Conservation (phyloP, 1,139 yeast species). For the Zygosaccharomyces sapae region DNA sequence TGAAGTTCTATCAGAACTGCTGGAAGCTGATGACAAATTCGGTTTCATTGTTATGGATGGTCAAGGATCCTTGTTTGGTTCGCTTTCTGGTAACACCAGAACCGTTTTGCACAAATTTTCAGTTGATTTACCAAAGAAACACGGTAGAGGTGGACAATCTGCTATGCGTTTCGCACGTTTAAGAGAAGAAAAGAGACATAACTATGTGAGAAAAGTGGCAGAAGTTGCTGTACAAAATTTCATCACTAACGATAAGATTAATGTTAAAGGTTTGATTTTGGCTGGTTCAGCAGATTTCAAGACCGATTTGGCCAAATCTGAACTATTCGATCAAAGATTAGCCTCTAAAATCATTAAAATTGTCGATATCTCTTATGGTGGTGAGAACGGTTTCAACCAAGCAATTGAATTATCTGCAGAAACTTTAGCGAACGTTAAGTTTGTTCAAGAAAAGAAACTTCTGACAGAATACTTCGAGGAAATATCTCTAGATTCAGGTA, state of each 20-base stretch:
- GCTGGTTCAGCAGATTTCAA: constrained; percentile 99
- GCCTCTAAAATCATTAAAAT: constrained; percentile 82
- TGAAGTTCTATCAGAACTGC: constrained; percentile 87
- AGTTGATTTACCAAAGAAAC: constrained; percentile 97
- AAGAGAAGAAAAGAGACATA: constrained; percentile 98
- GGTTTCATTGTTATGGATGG: constrained; percentile 99
- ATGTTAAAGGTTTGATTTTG: constrained; percentile 86
- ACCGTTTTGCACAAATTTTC: constrained; percentile 94
- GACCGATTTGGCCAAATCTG: constrained; percentile 87
- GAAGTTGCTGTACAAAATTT: constrained; percentile 97
- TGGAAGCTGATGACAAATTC: constrained; percentile 91
- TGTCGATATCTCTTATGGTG: constrained; percentile 97
- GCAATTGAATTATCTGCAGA: constrained; percentile 97
- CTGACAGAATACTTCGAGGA: constrained; percentile 90
- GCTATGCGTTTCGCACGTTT: constrained; percentile 98
- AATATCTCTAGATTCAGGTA: constrained; percentile 94
- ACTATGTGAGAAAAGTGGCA: constrained; percentile 95
- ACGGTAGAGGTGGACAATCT: constrained; percentile 99
- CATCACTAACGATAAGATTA: constrained; percentile 87
- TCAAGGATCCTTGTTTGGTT: constrained; percentile 94
- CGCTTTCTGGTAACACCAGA: constrained; percentile 93
- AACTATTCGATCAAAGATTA: constrained; percentile 84
- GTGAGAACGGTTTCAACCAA: constrained; percentile 98
- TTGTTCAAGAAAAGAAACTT: constrained; percentile 95
- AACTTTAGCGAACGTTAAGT: constrained; percentile 92